Evolutionary conservation across 2,329 filamentous ascomycete species (phyloP), one percentile per base, ranked within the genome.

Genomic region (Blastomyces percursus): DNA sequence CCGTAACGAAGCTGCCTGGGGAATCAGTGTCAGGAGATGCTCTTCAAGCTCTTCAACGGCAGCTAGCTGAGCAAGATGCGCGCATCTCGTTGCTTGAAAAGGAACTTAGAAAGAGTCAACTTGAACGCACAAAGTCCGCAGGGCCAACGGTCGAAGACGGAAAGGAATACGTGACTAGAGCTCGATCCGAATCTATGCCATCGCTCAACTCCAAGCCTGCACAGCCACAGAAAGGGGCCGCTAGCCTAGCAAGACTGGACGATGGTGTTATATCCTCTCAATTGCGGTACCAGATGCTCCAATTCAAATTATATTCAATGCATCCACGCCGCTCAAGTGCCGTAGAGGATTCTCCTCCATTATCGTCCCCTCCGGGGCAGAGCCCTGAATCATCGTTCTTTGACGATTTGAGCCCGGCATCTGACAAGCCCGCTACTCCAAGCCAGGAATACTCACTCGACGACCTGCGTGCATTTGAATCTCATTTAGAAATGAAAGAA

Each of bases 11-110:
- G 3, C 21, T 30, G 50, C 21, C 27, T 19, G 9, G 14, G 11
- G 38, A 57, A 38, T 35, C 35, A 32, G 14, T 2, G 9, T 11
- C 60, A 5, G 35, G 4, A 14, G 11, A 38, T 0, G 44, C 30
- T 21, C 38, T 60, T 2, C 40, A n/a, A 52, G 24, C 27, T 40
- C 44, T 61, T 19, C 42, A 54, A 24, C 21, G 16, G 12, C 48
- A 19, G 24, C 21, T 61, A 42, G 48, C 59, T 35, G 48, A 35
- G 12, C 59, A 61, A 32, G 59, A 61, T 21, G 46, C 21, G 2
- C 59, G 59, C n/a, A 61, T 61, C 30, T 27, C 46, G 3, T 50
- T n/a, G 30, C 48, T 61, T 32, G 59, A 61, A 52, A 61, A 44
- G 24, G 16, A 40, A 21, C 19, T 61, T 4, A 27, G 30, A 51